Evolutionary conservation across 2,329 filamentous ascomycete genomes (phyloP).

Genomic region (Diplodia corticola): DNA sequence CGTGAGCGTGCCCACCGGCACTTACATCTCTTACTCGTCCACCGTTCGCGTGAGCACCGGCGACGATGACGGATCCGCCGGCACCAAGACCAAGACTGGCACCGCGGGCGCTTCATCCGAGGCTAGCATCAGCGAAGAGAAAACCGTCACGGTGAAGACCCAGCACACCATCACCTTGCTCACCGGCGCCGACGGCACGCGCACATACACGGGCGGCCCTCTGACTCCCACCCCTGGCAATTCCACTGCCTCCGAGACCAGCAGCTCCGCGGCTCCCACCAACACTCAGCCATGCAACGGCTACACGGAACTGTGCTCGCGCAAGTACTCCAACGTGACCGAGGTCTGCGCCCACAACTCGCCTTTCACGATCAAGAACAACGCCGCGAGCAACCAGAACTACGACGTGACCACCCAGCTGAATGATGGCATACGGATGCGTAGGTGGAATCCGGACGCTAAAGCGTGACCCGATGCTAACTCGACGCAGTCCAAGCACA

Average conservation of each 20-base stretch:
- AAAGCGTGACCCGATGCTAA: not conserved
- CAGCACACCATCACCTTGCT: constrained; percentile 19
- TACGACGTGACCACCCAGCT: constrained; percentile 40
- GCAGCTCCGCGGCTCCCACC: constrained; percentile 34
- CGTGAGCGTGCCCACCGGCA: constrained; percentile 16
- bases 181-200: constrained; percentile 12
- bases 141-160: constrained; percentile 11
- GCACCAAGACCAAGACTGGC: not conserved
- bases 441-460: constrained; percentile 20
- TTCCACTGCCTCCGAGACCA: constrained; percentile 26
- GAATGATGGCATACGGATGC: constrained; percentile 44
- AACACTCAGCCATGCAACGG: constrained; percentile 47
- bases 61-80: not conserved
- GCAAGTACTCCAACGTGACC: constrained; percentile 45
- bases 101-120: constrained; percentile 2
- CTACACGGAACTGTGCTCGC: constrained; percentile 42
- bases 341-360: constrained; percentile 45
- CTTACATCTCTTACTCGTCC: constrained; percentile 19
- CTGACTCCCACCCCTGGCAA: constrained; percentile 1
- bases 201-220: constrained; percentile 18
- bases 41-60: constrained; percentile 15
- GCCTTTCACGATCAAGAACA: constrained; percentile 37
- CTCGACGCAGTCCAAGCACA: constrained; percentile 57
- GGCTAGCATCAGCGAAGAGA: constrained; percentile 1
- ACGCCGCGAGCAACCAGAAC: constrained; percentile 41